phyloP scores from a whole-genome alignment of 2,329 filamentous ascomycete genomes.

The Lojkania enalia region DNA sequence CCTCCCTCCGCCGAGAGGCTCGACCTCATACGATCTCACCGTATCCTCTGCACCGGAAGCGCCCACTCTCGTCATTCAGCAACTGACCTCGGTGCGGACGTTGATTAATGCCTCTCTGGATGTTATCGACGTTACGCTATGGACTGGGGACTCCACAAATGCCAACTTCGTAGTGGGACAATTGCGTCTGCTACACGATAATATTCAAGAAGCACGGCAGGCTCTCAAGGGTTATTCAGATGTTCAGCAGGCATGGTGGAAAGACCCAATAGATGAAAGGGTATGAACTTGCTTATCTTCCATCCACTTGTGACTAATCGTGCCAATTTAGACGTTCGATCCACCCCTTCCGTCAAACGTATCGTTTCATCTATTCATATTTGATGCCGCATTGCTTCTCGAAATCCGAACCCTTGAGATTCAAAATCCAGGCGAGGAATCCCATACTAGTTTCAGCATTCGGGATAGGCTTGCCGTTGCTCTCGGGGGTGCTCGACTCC shows the following conservation, averaged over 20 bases:
- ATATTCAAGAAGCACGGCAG: slow-evolving; percentile 63
- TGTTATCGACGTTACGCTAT: slow-evolving; percentile 75
- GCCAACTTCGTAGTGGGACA: slow-evolving; percentile 62
- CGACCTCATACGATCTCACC: slow-evolving; percentile 55
- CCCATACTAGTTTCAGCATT: slow-evolving; percentile 54
- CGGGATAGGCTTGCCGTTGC: slow-evolving; percentile 58
- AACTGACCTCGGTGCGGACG: slow-evolving; percentile 72
- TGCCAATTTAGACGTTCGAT: slow-evolving; percentile 59
- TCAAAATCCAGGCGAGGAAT: slow-evolving; percentile 31
- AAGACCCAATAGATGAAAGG: slow-evolving; percentile 59
- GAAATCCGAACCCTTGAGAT: slow-evolving; percentile 70
- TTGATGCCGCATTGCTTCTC: slow-evolving; percentile 60
- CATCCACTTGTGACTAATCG: neutral
- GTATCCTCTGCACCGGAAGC: slow-evolving; percentile 58
- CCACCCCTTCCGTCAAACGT: slow-evolving; percentile 67
- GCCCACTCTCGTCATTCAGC: slow-evolving; percentile 64
- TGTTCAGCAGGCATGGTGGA: slow-evolving; percentile 58
- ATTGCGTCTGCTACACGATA: slow-evolving; percentile 61
- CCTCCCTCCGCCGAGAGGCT: slow-evolving; percentile 59
- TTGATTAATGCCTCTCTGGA: slow-evolving; percentile 82
- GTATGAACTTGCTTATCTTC: slow-evolving; percentile 45
- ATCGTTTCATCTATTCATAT: slow-evolving; percentile 68
- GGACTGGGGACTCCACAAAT: slow-evolving; percentile 67
- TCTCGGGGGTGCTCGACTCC: slow-evolving; percentile 47
- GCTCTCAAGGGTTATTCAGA: slow-evolving; percentile 60